Evolutionary conservation across 495 filamentous ascomycete species (phyloP).

Genomic region (Eremomyces bilateralis): DNA sequence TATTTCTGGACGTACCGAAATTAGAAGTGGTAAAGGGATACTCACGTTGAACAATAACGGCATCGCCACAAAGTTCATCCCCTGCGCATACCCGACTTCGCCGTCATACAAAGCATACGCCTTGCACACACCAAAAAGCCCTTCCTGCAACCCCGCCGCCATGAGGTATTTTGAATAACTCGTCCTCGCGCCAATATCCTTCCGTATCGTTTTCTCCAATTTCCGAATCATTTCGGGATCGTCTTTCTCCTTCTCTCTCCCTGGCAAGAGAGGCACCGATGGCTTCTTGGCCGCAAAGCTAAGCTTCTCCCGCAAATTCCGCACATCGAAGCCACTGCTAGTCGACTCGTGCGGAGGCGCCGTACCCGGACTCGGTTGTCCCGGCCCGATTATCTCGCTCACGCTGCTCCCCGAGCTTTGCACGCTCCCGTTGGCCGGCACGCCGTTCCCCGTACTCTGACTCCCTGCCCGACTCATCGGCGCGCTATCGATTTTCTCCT

Average conservation of each 20-base stretch:
- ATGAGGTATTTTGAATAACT: constrained; percentile 90
- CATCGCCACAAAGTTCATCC: constrained; percentile 97
- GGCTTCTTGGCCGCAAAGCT: constrained; percentile 40
- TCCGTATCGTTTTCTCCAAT: constrained; percentile 76
- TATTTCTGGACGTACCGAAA: constrained; percentile 2
- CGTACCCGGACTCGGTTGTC: no score
- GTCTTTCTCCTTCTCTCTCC: constrained; percentile 58
- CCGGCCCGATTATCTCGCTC: no score
- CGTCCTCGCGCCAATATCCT: constrained; percentile 77
- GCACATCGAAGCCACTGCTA: constrained; percentile 39
- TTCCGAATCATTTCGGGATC: constrained; percentile 48
- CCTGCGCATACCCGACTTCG: constrained; percentile 86
- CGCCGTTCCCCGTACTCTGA: constrained; percentile 42
- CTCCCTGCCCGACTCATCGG: constrained; percentile 29
- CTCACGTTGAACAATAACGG: constrained; percentile 89
- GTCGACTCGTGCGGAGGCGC: constrained; percentile 26
- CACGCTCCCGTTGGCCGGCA: constrained; percentile 63
- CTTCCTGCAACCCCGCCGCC: constrained; percentile 76
- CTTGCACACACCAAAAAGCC: constrained; percentile 87
- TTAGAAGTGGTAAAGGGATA: not conserved
- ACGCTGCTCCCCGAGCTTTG: constrained; percentile 28
- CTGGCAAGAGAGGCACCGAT: no score
- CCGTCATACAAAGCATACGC: constrained; percentile 94
- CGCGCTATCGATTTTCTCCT: not conserved
- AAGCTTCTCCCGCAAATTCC: constrained; percentile 25